These are phyloP conservation scores for Hirschfeldia incana DNA, from an alignment of 345 rosid genomes.

Conservation along the genomic window DNA sequence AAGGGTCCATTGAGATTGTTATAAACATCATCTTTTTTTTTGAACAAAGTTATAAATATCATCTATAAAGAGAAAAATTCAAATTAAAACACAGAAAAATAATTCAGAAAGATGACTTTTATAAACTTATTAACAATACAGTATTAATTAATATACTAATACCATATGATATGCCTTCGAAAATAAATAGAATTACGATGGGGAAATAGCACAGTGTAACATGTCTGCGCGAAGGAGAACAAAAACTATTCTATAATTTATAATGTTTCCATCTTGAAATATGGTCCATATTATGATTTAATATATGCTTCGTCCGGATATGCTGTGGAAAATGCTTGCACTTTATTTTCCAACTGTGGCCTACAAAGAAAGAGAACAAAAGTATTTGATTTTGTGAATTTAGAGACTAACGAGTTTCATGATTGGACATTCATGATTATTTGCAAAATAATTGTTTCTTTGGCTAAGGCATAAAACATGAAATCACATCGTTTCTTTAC, in stretches of 20 bases:
- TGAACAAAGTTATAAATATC: not conserved
- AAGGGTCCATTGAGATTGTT: no score
- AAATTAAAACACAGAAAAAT: not conserved
- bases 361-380: not conserved
- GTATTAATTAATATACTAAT: not conserved
- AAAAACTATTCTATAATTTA: constrained; percentile 14
- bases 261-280: constrained; percentile 27
- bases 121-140: not conserved
- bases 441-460: not conserved
- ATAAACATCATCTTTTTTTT: no score
- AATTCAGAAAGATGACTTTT: constrained; percentile 11
- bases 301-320: not conserved
- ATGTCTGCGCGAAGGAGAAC: constrained; percentile 36
- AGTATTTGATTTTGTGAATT: not conserved
- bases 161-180: not conserved
- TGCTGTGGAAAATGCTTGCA: constrained; percentile 9
- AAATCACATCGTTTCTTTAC: not conserved
- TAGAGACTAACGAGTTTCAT: not conserved
- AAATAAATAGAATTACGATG: constrained; percentile 8
- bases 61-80: not conserved
- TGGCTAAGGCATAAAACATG: not conserved
- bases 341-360: not conserved
- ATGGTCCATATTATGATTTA: constrained; percentile 10
- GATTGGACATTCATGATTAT: not conserved
- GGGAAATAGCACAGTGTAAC: constrained; percentile 21